These are phyloP conservation scores for Acanthamoeba royreba DNA, from an alignment of 208 protist species.

Conservation along the genomic window DNA sequence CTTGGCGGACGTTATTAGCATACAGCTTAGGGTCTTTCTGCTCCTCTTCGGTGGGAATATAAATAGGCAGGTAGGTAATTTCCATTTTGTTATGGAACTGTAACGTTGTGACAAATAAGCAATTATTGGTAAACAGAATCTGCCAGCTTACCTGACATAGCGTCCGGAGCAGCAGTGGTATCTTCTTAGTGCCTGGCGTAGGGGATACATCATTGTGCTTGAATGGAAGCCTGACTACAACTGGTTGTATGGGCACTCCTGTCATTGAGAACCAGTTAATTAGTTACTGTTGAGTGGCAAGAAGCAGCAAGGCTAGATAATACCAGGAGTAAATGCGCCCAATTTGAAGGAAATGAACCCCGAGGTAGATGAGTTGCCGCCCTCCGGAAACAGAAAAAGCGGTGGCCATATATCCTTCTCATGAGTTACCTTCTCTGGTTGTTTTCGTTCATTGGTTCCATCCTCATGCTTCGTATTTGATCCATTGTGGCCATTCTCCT, in stretches of 20 bases:
- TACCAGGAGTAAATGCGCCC: not conserved
- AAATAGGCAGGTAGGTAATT: slow-evolving; percentile 83
- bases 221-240: not conserved
- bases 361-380: not conserved
- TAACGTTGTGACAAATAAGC: no score
- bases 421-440: not conserved
- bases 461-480: not conserved
- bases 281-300: no score
- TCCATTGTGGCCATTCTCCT: not conserved
- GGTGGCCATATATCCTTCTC: not conserved
- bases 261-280: no score
- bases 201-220: not conserved
- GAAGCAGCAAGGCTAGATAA: no score
- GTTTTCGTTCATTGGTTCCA: not conserved
- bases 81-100: slow-evolving; percentile 88
- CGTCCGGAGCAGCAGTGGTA: not conserved
- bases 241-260: not conserved
- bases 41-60: slow-evolving; percentile 86
- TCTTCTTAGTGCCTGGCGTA: not conserved
- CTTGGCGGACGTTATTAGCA: slow-evolving; percentile 77
- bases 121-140: no score
- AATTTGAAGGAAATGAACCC: not conserved
- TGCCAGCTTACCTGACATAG: not conserved
- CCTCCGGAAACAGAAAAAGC: slow-evolving; percentile 16
- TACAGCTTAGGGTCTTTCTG: slow-evolving; percentile 79